Percentiles rank a stretch among this genome's conserved stretches.
Conservation (phyloP, 257 asterid genomes). For the Solanum etuberosum region DNA sequence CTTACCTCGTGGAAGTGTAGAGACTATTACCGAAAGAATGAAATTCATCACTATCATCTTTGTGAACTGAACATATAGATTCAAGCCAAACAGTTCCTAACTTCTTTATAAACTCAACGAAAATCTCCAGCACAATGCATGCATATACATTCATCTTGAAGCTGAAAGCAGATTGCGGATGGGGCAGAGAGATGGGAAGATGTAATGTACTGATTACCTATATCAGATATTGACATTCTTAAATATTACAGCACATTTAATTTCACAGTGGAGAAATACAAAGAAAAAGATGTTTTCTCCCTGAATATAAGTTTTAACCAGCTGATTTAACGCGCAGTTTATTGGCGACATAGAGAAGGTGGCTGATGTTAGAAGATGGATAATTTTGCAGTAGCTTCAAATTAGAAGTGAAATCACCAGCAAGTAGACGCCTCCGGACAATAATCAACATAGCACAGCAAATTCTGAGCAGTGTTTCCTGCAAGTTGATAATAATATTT, state of each 20-base stretch:
- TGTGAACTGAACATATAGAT: background rate
- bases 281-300: background rate
- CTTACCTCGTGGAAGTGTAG: no score
- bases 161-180: background rate
- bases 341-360: slow-evolving; percentile 85
- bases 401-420: slow-evolving; percentile 91
- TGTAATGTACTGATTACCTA: background rate
- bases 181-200: no score
- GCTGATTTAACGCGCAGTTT: slow-evolving; percentile 36
- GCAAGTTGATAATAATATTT: slow-evolving; percentile 5
- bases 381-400: slow-evolving; percentile 79
- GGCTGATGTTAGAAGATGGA: slow-evolving; percentile 80
- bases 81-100: background rate
- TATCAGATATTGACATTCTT: background rate
- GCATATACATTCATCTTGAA: background rate
- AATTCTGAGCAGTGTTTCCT: slow-evolving; percentile 78
- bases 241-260: background rate
- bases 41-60: background rate
- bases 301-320: background rate
- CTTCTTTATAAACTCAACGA: background rate
- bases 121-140: background rate
- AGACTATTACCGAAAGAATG: background rate
- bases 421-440: slow-evolving; percentile 76
- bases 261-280: background rate
- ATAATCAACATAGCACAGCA: slow-evolving; percentile 92